Base-by-base conservation (phyloP, 2,329 filamentous ascomycete species). In the Fusarium proliferatum region DNA sequence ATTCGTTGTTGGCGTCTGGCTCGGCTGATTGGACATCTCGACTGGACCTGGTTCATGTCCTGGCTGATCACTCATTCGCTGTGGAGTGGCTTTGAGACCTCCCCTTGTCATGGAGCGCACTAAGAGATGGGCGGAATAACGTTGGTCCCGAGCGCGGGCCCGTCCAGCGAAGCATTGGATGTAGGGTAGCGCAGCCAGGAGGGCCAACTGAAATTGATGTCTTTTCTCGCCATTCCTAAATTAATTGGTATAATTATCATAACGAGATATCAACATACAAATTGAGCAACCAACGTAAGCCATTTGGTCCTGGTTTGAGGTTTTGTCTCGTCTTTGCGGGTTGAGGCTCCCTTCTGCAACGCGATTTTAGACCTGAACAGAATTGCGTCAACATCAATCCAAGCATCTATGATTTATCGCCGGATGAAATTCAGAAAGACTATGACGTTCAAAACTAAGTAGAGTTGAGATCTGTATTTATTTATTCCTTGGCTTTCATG, bases 241-340 rank as follows among this genome's bases (percentile, higher is more conserved):
- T 23, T 2, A 12, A 17, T 33, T 17, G 5, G 3, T 6, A 48
- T 16, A 1, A 49, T 33, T 33, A 13, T 33, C 11, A 13, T 30
- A 33, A 1, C 4, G 15, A n/a, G 0, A 12, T n/a, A 2, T 33
- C 12, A 17, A 3, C 26, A 12, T 17, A 3, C 0, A 6, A 33
- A n/a, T 9, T 9, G 2, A 33, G 13, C 1, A 6, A 12, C 5
- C 0, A 33, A 3, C 2, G 3, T 2, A 12, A 9, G 3, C 3
- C 3, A 4, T 4, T 1, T 17, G 6, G 3, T 4, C n/a, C 11
- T 5, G 4, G n/a, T 7, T 6, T 21, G 5, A 28, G 3, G 0
- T 10, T 28, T 17, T 45, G 16, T 12, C 16, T 11, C n/a, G 12
- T 12, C 5, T 33, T 33, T 33, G 12, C 33, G 33, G 5, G 33